Base-by-base conservation (phyloP, 306 rosid genomes). In the Sindora glabra region DNA sequence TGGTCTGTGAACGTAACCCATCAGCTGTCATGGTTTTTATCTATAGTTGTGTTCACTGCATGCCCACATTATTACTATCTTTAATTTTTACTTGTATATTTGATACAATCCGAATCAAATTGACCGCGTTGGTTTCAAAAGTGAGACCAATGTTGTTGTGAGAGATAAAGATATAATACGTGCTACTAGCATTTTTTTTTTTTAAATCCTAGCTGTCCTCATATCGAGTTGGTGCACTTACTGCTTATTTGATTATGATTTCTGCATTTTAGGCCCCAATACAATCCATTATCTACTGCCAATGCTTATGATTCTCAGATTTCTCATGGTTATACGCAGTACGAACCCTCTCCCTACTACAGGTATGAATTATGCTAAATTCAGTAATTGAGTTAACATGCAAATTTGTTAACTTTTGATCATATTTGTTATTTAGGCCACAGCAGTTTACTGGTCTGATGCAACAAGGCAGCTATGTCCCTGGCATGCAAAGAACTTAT, bases 1-100 rank as follows among this genome's bases (percentile, higher is more conserved):
- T 23, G 67, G 74, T 69, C 51, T 4, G 40, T 16, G 3, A 17
- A n/a, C n/a, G n/a, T n/a, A n/a, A n/a, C n/a, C n/a, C n/a, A n/a
- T n/a, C n/a, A n/a, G n/a, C n/a, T n/a, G n/a, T n/a, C n/a, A n/a
- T n/a, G n/a, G n/a, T n/a, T n/a, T n/a, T n/a, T n/a, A n/a, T n/a
- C n/a, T n/a, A n/a, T n/a, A n/a, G n/a, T n/a, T n/a, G n/a, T n/a
- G n/a, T n/a, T n/a, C n/a, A n/a, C n/a, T n/a, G n/a, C n/a, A n/a
- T n/a, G n/a, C n/a, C n/a, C n/a, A n/a, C n/a, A n/a, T n/a, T n/a
- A n/a, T n/a, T n/a, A n/a, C n/a, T n/a, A n/a, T n/a, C n/a, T n/a
- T n/a, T n/a, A n/a, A n/a, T n/a, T n/a, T n/a, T n/a, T n/a, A n/a
- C n/a, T n/a, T n/a, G n/a, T n/a, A n/a, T n/a, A n/a, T n/a, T n/a